phyloP scores from a whole-genome alignment of 2,329 filamentous ascomycete genomes.

The Ceratocystis variospora region DNA sequence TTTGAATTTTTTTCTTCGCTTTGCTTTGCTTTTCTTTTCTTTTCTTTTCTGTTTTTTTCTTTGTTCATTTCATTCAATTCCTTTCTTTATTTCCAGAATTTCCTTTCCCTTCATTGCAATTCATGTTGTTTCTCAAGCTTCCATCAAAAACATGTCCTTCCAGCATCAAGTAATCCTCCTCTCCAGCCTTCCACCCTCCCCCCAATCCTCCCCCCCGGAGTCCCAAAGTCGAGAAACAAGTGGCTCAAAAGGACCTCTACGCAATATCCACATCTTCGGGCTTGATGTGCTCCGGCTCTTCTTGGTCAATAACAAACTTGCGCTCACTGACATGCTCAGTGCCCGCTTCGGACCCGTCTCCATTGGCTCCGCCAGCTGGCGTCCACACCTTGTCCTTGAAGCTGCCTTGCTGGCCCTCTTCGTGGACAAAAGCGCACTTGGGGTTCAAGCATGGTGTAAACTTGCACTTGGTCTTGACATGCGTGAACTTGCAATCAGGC shows the following conservation, averaged over 20 bases:
- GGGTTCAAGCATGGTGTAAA: conserved; percentile 85
- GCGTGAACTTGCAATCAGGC: conserved; percentile 76
- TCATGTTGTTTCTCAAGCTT: conserved; percentile 12
- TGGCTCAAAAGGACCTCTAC: conserved; percentile 21
- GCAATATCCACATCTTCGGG: conserved; percentile 29
- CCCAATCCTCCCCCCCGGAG: neutral
- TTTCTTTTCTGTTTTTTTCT: conserved; percentile 14
- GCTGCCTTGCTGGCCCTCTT: conserved; percentile 72
- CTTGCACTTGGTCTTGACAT: conserved; percentile 71
- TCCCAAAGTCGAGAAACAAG: neutral
- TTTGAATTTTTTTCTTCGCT: neutral
- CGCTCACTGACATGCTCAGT: conserved; percentile 69
- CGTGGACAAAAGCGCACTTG: conserved; percentile 79
- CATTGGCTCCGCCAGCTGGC: conserved; percentile 27
- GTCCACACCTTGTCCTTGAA: conserved; percentile 90
- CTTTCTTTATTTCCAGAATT: conserved; percentile 16
- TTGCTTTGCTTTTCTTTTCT: conserved; percentile 11
- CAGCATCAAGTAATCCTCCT: neutral
- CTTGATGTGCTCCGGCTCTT: conserved; percentile 26
- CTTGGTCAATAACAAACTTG: conserved; percentile 62
- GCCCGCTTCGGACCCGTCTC: conserved; percentile 27
- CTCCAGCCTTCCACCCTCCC: neutral
- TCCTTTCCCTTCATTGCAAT: conserved; percentile 13
- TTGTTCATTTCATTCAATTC: conserved; percentile 19
- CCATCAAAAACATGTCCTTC: neutral